Percentiles rank a stretch among this genome's conserved stretches.
Conservation (phyloP, 495 filamentous ascomycete species). For the Usnea hakonensis region DNA sequence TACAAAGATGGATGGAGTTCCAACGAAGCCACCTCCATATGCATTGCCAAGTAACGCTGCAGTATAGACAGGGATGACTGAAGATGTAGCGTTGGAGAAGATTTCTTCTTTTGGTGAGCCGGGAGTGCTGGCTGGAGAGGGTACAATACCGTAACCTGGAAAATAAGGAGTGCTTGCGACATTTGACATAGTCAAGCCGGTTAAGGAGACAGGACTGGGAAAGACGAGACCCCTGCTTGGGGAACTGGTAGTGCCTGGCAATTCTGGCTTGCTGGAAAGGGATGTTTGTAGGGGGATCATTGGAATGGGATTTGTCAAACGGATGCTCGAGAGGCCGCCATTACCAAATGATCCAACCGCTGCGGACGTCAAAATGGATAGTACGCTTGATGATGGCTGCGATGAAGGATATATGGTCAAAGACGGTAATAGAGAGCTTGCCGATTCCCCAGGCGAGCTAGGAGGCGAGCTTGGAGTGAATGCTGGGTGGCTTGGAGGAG, state of each 20-base stretch:
- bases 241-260: neutral
- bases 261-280: conserved; percentile 5
- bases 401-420: neutral
- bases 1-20: conserved; percentile 23
- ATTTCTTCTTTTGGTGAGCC: conserved; percentile 5
- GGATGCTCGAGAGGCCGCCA: neutral
- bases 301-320: neutral
- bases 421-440: neutral
- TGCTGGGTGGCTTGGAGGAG: conserved; percentile 15
- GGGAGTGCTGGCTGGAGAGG: conserved; percentile 11
- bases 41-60: conserved; percentile 24
- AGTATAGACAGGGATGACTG: conserved; percentile 23
- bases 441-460: neutral
- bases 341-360: neutral
- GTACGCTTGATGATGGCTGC: neutral
- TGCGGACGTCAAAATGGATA: neutral
- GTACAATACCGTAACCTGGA: conserved; percentile 17
- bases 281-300: neutral
- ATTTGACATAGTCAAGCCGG: neutral
- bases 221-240: neutral
- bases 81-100: conserved; percentile 14
- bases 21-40: conserved; percentile 25
- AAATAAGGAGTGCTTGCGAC: neutral
- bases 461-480: neutral
- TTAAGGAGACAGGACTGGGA: conserved; percentile 8